Conservation (phyloP, 2,329 filamentous ascomycete species). For the Stagonosporopsis tanaceti region DNA sequence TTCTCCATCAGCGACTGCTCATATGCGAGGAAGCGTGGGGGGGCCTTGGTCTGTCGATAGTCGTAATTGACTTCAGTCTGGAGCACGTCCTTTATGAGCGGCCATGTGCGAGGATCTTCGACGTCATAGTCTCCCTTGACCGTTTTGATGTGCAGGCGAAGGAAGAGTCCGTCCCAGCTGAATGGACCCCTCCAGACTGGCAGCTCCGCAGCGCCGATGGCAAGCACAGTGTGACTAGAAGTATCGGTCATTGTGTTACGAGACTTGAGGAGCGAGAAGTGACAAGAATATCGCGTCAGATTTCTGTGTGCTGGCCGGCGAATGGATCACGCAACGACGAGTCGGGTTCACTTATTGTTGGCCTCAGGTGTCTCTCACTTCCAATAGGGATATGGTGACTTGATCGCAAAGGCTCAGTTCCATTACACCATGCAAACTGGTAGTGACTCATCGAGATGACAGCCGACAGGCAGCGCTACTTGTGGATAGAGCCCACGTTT, state of each 20-base stretch:
- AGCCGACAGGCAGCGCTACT: too few relatives aligned
- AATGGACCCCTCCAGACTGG: neutral
- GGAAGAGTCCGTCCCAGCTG: neutral
- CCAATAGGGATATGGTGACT: neutral
- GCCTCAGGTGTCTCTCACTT: neutral
- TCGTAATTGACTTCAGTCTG: neutral
- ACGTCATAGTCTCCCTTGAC: neutral
- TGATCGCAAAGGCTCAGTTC: too few relatives aligned
- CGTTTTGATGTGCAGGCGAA: neutral
- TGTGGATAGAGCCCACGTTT: too few relatives aligned
- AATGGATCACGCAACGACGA: neutral
- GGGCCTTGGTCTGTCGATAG: neutral
- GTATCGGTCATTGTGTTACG: too few relatives aligned
- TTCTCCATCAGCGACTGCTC: neutral
- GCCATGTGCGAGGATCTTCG: neutral
- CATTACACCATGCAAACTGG: too few relatives aligned
- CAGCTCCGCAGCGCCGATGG: neutral
- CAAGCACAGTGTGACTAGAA: neutral
- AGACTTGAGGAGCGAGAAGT: too few relatives aligned
- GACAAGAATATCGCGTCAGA: neutral
- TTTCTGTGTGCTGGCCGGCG: neutral
- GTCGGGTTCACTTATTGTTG: neutral
- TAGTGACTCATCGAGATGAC: too few relatives aligned
- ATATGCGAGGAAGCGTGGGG: neutral
- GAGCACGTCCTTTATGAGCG: neutral